phyloP scores from a whole-genome alignment of 257 asterid species.

The Rehmannia glutinosa region DNA sequence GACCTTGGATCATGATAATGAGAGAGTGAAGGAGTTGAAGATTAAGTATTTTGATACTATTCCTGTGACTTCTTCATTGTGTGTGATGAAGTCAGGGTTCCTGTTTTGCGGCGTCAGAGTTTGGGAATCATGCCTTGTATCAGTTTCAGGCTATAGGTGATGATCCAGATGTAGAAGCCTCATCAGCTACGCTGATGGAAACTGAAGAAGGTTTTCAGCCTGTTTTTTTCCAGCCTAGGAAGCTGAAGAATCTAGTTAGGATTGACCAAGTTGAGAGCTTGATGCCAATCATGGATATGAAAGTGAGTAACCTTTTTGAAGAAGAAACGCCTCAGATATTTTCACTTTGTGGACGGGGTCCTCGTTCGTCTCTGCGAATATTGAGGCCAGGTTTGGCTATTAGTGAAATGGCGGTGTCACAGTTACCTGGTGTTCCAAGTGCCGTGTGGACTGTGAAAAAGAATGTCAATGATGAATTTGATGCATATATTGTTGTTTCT shows the following conservation, averaged over 20 bases:
- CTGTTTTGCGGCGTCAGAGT: conserved; percentile 97
- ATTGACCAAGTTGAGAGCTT: conserved; percentile 93
- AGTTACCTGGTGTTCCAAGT: conserved; percentile 96
- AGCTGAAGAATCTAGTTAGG: conserved; percentile 86
- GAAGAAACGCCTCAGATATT: conserved; percentile 97
- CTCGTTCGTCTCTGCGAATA: conserved; percentile 86
- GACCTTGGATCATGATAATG: conserved; percentile 79
- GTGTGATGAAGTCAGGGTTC: conserved; percentile 96
- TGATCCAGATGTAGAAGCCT: conserved; percentile 94
- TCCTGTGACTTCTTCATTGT: conserved; percentile 87
- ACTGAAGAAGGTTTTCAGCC: conserved; percentile 98
- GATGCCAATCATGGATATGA: conserved; percentile 98
- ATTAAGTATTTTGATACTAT: conserved; percentile 94
- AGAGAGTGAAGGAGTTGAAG: conserved; percentile 82
- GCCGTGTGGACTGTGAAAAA: conserved; percentile 99
- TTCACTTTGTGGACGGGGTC: conserved; percentile 95
- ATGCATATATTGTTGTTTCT: conserved; percentile 96
- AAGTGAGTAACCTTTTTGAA: conserved; percentile 75
- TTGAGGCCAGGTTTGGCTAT: conserved; percentile 96
- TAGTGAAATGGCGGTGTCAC: conserved; percentile 99
- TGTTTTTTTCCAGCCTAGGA: conserved; percentile 94
- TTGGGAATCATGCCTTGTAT: conserved; percentile 95
- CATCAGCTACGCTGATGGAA: conserved; percentile 92
- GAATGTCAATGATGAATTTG: conserved; percentile 90
- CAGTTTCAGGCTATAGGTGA: conserved; percentile 97